Percentiles rank a stretch among this genome's conserved stretches.
phyloP scores from a whole-genome alignment of 2,329 filamentous ascomycete species.

The Mycosphaerella sp. region DNA sequence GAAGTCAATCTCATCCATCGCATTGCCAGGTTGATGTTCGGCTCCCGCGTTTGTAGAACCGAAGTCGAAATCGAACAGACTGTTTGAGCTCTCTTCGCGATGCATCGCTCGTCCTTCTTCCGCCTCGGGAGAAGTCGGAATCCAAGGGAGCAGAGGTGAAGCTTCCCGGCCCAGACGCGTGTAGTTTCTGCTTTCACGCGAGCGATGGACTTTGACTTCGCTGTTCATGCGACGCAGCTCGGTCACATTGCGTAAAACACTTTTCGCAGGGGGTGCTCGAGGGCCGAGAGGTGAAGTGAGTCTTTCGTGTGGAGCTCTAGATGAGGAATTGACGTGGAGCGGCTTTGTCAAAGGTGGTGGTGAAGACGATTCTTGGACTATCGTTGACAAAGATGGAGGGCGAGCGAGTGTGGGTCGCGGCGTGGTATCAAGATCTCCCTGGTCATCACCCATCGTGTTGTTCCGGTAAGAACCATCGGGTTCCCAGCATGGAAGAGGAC shows the following conservation, averaged over 20 bases:
- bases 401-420: conserved; percentile 13
- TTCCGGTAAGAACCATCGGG: conserved; percentile 1
- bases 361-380: conserved; percentile 16
- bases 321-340: conserved; percentile 6
- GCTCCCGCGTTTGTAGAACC: conserved; percentile 4
- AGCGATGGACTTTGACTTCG: conserved; percentile 28
- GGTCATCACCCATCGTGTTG: conserved; percentile 2
- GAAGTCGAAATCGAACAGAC: conserved; percentile 28
- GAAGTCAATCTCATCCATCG: conserved; percentile 27
- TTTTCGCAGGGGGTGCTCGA: conserved; percentile 33
- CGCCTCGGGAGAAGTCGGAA: conserved; percentile 12
- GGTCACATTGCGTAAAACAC: conserved; percentile 37
- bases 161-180: conserved; percentile 39
- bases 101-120: background rate
- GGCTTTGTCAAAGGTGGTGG: conserved; percentile 8
- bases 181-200: conserved; percentile 35
- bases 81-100: conserved; percentile 8
- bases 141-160: conserved; percentile 31
- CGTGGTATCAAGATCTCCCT: conserved; percentile 1
- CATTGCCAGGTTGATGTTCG: conserved; percentile 6
- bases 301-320: background rate
- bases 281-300: conserved; percentile 25
- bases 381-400: conserved; percentile 18
- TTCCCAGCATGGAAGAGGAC: conserved; percentile 14
- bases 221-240: conserved; percentile 42